Evolutionary conservation across 164 flowering plant species (phyloP), one percentile per base, ranked within the genome.

Genomic region (Umbellularia californica): DNA sequence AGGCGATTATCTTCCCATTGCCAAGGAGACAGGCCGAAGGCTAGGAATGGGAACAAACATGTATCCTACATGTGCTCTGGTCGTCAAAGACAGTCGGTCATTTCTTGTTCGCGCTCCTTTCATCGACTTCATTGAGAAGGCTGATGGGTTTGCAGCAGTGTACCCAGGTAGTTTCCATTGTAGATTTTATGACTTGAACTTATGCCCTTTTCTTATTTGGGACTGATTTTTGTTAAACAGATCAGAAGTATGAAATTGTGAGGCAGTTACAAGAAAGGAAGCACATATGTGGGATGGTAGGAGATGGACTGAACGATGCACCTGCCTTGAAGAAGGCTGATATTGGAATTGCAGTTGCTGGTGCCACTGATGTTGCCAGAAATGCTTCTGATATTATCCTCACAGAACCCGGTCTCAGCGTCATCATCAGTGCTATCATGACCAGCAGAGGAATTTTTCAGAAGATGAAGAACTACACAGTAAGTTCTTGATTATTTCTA

Each of bases 361-460:
- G 82, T 83, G 83, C 97, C 72, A 93, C 98, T 72, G 98, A 95
- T 86, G 98, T 97, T 76, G 98, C 98, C 47, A 80, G 98, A 79
- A 69, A 97, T 73, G 98, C 98, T 71, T 94, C 98, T 22, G 98
- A 94, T n/a, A n/a, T n/a, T n/a, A n/a, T n/a, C n/a, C n/a, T n/a
- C n/a, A n/a, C n/a, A n/a, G n/a, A n/a, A n/a, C n/a, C n/a, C n/a
- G n/a, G n/a, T n/a, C n/a, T n/a, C n/a, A n/a, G n/a, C n/a, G n/a
- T n/a, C n/a, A n/a, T 95, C 70, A 91, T 95, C 75, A 91, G 97
- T 80, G 98, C 98, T 1, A 97, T 95, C 75, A 81, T 95, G 19
- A 95, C 97, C 35, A 95, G 98, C 82, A 86, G 98, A 80, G 97
- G 97, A 68, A 95, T 95, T 66, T 95, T 95, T 87, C 98, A 95